phyloP scores from a whole-genome alignment of 2,329 filamentous ascomycete species.

The Xenoacremonium recifei region DNA sequence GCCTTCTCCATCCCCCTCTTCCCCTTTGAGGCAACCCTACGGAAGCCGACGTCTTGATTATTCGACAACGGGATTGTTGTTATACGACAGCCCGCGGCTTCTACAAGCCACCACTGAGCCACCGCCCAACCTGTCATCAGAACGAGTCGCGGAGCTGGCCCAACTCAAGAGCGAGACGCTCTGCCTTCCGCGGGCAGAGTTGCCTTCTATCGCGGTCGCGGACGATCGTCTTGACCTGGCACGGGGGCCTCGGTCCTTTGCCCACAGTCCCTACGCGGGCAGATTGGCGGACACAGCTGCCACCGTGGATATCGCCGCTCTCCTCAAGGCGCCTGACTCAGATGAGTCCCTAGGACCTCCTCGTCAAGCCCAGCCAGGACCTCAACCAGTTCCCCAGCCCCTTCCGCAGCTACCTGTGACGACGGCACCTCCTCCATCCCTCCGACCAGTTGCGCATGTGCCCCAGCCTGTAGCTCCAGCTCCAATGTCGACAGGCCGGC shows the following conservation, averaged over 20 bases:
- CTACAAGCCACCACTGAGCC: slow-evolving; percentile 13
- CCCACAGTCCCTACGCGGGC: slow-evolving; percentile 24
- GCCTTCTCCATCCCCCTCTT: slow-evolving; percentile 1
- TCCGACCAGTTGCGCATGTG: slow-evolving; percentile 24
- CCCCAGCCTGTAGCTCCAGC: slow-evolving; percentile 30
- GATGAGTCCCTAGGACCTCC: slow-evolving; percentile 61
- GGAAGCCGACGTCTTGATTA: no score
- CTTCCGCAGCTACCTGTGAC: slow-evolving; percentile 17
- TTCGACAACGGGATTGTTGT: slow-evolving; percentile 6
- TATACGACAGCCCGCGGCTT: slow-evolving; percentile 17
- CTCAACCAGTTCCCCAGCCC: background rate
- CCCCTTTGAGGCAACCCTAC: slow-evolving; percentile 11
- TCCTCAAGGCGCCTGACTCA: slow-evolving; percentile 76
- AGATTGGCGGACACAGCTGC: slow-evolving; percentile 43
- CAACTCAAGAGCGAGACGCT: slow-evolving; percentile 42
- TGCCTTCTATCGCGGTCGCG: slow-evolving; percentile 28
- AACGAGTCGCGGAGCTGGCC: slow-evolving; percentile 37
- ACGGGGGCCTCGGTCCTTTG: slow-evolving; percentile 28
- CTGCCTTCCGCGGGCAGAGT: slow-evolving; percentile 42
- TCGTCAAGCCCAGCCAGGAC: slow-evolving; percentile 24
- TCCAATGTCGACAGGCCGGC: slow-evolving; percentile 29
- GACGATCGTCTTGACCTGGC: slow-evolving; percentile 27
- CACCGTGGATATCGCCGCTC: slow-evolving; percentile 93
- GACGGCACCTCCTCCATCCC: slow-evolving; percentile 16
- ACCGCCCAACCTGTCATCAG: slow-evolving; percentile 10